A percentile compares a stretch with the other conserved stretches of the same genome.
Evolutionary conservation across 306 rosid genomes (phyloP).

Genomic region (Vachellia pachyceras): DNA sequence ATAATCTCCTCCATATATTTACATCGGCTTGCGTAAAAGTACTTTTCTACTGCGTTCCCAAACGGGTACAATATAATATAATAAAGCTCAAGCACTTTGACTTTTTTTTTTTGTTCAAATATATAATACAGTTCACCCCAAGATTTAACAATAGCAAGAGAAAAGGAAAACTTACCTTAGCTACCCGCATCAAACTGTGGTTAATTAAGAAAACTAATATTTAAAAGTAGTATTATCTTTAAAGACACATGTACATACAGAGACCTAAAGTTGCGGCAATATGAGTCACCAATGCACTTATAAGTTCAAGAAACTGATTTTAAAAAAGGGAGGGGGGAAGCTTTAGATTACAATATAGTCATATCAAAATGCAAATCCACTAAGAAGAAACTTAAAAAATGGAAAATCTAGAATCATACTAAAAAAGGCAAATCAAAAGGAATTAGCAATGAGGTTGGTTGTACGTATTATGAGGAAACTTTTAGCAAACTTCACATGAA

Average conservation of each 20-base stretch:
- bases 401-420: not conserved
- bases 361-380: slow-evolving; percentile 29
- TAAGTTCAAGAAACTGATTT: slow-evolving; percentile 19
- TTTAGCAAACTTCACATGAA: slow-evolving; percentile 19
- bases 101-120: not conserved
- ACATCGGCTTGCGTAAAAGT: no score
- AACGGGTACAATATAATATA: no score
- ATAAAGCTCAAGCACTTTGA: not conserved
- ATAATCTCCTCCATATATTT: no score
- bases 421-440: slow-evolving; percentile 12
- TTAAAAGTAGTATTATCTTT: slow-evolving; percentile 10
- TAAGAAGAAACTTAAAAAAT: slow-evolving; percentile 3
- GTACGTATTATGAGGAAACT: not conserved
- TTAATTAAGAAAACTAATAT: not conserved
- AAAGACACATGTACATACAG: slow-evolving; percentile 16
- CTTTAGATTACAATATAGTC: not conserved
- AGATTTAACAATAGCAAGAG: not conserved
- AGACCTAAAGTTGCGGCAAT: slow-evolving; percentile 35
- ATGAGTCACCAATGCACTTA: slow-evolving; percentile 56
- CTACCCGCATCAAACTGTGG: not conserved
- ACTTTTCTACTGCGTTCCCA: no score
- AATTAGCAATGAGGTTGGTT: not conserved
- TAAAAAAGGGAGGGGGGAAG: not conserved
- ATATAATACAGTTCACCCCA: not conserved
- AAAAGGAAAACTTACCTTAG: not conserved